A percentile compares a stretch with the other conserved stretches of the same genome.
Evolutionary conservation across 192 early-diverging fungal genomes (phyloP).

Genomic region (Backusella australiensis): DNA sequence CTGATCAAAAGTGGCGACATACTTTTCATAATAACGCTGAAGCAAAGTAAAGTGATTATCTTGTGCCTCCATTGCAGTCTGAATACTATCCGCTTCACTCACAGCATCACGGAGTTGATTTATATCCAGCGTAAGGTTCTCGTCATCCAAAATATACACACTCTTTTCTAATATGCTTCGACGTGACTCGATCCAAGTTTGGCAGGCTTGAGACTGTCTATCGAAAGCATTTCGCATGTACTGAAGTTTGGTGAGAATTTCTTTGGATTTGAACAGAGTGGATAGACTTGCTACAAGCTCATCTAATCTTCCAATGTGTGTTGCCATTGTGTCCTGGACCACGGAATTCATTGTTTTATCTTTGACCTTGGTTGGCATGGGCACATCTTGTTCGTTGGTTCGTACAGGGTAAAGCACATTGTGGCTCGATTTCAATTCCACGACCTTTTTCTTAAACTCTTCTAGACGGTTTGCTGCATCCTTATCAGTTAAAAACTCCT

Average conservation of each 20-base stretch:
- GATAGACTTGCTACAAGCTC: constrained; percentile 10
- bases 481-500: constrained; percentile 4
- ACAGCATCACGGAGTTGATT: constrained; percentile 17
- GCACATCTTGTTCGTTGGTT: background rate
- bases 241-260: constrained; percentile 6
- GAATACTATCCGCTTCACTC: constrained; percentile 18
- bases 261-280: constrained; percentile 7
- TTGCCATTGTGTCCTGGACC: background rate
- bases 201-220: background rate
- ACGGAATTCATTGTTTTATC: constrained; percentile 16
- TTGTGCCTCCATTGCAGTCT: constrained; percentile 14
- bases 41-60: constrained; percentile 7
- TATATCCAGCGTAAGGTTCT: constrained; percentile 8
- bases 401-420: background rate
- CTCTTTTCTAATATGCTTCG: constrained; percentile 5
- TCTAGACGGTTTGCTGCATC: background rate
- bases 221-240: background rate
- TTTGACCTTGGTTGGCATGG: constrained; percentile 10
- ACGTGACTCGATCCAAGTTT: constrained; percentile 13
- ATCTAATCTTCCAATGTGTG: constrained; percentile 3
- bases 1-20: constrained; percentile 7
- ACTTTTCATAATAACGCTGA: constrained; percentile 5
- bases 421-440: background rate
- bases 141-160: constrained; percentile 2
- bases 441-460: background rate